phyloP scores from a whole-genome alignment of 139 green algal genomes.

The Haematococcus sp. region DNA sequence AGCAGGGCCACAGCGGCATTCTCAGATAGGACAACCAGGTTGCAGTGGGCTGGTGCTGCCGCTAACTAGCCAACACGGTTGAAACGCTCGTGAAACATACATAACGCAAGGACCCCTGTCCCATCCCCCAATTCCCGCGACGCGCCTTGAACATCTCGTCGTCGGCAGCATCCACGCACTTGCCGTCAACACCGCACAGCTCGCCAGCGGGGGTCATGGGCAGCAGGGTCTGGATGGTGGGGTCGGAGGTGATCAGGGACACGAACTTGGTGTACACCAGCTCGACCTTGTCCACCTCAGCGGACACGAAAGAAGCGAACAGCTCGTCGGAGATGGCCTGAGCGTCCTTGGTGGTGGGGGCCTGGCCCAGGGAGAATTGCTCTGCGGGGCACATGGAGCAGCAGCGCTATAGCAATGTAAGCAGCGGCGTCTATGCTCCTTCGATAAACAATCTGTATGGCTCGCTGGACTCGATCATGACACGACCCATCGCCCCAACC shows the following conservation, averaged over 20 bases:
- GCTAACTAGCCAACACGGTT: no score
- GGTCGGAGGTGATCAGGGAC: conserved; percentile 89
- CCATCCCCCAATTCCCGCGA: no score
- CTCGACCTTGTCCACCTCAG: conserved; percentile 92
- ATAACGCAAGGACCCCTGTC: no score
- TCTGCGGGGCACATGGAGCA: conserved; percentile 37
- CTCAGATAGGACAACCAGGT: no score
- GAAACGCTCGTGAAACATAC: no score
- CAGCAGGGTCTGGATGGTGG: conserved; percentile 94
- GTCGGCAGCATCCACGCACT: conserved; percentile 94
- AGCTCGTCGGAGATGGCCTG: conserved; percentile 96
- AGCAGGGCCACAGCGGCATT: no score
- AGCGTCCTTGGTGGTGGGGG: conserved; percentile 94
- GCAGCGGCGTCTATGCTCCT: background rate
- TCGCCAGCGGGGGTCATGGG: conserved; percentile 85
- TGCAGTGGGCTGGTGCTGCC: no score
- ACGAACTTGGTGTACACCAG: conserved; percentile 99
- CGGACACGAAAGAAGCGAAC: conserved; percentile 93
- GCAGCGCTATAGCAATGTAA: background rate
- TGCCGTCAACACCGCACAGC: conserved; percentile 93
- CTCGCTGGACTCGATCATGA: no score
- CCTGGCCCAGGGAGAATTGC: conserved; percentile 75
- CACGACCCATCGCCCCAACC: background rate
- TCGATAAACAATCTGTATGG: background rate
- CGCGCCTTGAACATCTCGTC: conserved; percentile 92